These are phyloP conservation scores for Stromatinia cepivora DNA, from an alignment of 2,329 filamentous ascomycete genomes.

Conservation along the genomic window DNA sequence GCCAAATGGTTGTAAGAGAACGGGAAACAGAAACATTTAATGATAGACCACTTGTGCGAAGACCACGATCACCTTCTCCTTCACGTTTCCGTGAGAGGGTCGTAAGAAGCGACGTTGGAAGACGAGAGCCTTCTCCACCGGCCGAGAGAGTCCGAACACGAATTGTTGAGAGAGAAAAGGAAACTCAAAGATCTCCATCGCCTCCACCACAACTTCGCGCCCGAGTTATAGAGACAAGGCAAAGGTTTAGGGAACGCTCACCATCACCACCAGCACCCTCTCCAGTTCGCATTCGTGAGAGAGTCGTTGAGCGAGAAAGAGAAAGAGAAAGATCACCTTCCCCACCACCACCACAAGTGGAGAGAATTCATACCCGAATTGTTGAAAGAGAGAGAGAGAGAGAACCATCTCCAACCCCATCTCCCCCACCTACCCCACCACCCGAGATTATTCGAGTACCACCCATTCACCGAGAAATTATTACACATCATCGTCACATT, in stretches of 20 bases:
- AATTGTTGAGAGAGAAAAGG: conserved; percentile 36
- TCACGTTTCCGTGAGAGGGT: conserved; percentile 37
- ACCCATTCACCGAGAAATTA: conserved; percentile 83
- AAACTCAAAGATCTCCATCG: conserved; percentile 33
- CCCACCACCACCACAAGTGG: conserved; percentile 32
- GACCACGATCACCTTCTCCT: conserved; percentile 38
- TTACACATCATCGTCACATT: conserved; percentile 77
- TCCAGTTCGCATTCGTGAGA: conserved; percentile 36
- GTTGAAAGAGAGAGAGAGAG: conserved; percentile 29
- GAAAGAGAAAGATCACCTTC: conserved; percentile 36
- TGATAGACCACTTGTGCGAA: conserved; percentile 34
- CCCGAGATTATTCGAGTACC: conserved; percentile 67
- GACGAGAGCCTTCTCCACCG: conserved; percentile 32
- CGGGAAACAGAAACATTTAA: conserved; percentile 36
- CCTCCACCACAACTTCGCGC: conserved; percentile 37
- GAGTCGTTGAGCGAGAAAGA: conserved; percentile 31
- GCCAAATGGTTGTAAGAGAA: conserved; percentile 38
- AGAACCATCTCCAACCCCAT: conserved; percentile 36
- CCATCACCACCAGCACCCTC: conserved; percentile 36
- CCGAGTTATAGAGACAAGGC: conserved; percentile 38
- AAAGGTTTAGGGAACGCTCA: conserved; percentile 36
- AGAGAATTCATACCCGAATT: conserved; percentile 36
- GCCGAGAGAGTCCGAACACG: conserved; percentile 27
- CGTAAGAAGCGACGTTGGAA: conserved; percentile 27
- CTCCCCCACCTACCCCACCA: conserved; percentile 30